Conservation (phyloP, 192 early-diverging fungal genomes). For the Coemansia sp. region DNA sequence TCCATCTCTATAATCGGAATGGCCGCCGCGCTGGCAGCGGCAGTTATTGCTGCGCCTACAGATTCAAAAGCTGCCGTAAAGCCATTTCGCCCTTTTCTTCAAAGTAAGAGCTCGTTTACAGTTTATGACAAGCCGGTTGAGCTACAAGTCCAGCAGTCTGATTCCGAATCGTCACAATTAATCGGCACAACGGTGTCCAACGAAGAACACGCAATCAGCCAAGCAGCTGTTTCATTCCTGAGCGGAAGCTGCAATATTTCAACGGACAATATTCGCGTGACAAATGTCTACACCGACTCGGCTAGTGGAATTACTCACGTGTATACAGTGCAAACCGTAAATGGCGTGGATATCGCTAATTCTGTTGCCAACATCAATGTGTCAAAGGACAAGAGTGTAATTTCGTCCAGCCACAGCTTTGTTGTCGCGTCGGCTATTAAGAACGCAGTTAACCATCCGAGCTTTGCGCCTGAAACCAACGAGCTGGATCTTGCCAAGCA, state of each 20-base stretch:
- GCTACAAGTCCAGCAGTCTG: background rate
- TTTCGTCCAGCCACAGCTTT: background rate
- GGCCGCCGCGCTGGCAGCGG: background rate
- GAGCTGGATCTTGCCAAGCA: background rate
- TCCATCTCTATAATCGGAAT: background rate
- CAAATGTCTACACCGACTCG: background rate
- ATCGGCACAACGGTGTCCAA: background rate
- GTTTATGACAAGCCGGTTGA: slow-evolving; percentile 6
- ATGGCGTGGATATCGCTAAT: background rate
- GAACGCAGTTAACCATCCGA: background rate
- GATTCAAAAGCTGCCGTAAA: background rate
- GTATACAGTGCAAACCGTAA: background rate
- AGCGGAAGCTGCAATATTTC: background rate
- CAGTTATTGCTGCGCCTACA: background rate
- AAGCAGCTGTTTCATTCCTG: background rate
- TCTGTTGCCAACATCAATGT: background rate
- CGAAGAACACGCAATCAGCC: background rate
- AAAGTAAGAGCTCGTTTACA: background rate
- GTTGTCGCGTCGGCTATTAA: background rate
- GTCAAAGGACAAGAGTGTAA: background rate
- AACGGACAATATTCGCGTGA: background rate
- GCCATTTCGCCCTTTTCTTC: slow-evolving; percentile 1
- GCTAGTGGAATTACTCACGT: slow-evolving; percentile 1
- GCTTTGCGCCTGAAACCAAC: background rate
- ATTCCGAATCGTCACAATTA: background rate